Base-by-base conservation (phyloP, 495 filamentous ascomycete species). In the Hypoxylon lienhwacheense region DNA sequence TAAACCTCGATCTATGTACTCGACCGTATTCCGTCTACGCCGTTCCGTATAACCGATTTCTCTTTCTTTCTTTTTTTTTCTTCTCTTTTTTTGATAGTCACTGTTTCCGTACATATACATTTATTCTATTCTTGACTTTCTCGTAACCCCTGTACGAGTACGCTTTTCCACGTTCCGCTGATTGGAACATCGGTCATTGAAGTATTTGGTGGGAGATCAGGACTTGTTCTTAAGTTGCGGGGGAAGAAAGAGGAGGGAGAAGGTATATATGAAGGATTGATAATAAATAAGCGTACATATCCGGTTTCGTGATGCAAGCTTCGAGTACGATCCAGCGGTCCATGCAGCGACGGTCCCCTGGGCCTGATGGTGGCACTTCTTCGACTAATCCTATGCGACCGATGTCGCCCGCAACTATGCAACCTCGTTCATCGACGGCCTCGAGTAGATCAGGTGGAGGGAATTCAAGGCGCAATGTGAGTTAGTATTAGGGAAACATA, bases 391-490 rank as follows among this genome's bases (percentile, higher is more conserved):
- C 88, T 19, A 88, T 81, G 55, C 90, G 88, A n/a, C 85, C 88
- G 1, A 91, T 76, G 25, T 87, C 83, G 61, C 78, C 82, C 15
- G 84, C 83, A 52, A 88, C 85, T 8, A 89, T 67, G 19, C 85
- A 73, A 51, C 73, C 76, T 44, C 72, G 78, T 7, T 71, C 69
- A 5, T 77, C 76, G 3, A 69, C 70, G 7, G 70, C 70, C 11
- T 73, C 75, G 22, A 60, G 35, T 46, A 58, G 67, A 60, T 65
- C 66, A n/a, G 57, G 16, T 36, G 72, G 70, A 17, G 70, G 71
- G 47, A 71, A 70, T 53, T 68, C 70, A 33, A 71, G 75, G 49
- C 73, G 77, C 42, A 81, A 78, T 71, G 78, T 81, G 61, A 78
- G 78, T 79, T 17, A n/a, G 25, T 25, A 11, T 19, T 16, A 2